These are phyloP conservation scores for Fusarium fracticaudum DNA, from an alignment of 2,329 filamentous ascomycete genomes.

Conservation along the genomic window DNA sequence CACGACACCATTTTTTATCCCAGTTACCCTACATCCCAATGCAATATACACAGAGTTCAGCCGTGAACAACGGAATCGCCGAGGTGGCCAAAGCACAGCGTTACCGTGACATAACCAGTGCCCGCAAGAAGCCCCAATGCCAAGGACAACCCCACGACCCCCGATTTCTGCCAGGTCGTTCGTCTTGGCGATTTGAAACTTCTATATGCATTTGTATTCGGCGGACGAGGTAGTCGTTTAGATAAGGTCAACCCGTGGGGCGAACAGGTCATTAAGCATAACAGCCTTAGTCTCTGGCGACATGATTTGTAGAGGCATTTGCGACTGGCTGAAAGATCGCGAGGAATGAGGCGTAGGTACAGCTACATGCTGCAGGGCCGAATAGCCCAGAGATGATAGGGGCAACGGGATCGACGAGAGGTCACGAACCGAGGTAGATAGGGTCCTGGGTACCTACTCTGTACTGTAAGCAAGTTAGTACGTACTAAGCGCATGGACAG, in stretches of 20 bases:
- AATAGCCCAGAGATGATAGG: not conserved
- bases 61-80: not conserved
- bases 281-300: not conserved
- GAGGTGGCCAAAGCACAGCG: not conserved
- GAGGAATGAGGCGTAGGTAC: not conserved
- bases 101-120: constrained; percentile 4
- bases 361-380: not conserved
- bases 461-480: not conserved
- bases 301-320: not conserved
- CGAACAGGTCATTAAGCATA: not conserved
- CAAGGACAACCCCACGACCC: not conserved
- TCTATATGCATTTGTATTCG: not conserved
- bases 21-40: no score
- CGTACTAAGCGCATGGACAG: not conserved
- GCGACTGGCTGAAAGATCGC: not conserved
- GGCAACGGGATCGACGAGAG: constrained; percentile 10
- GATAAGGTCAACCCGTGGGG: not conserved
- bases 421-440: not conserved
- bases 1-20: no score
- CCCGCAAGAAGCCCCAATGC: constrained; percentile 11
- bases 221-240: not conserved
- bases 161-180: not conserved
- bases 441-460: not conserved
- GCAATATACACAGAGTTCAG: not conserved
- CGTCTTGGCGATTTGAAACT: not conserved